A percentile compares a stretch with the other conserved stretches of the same genome.
These are phyloP conservation scores for Platismatia glauca DNA, from an alignment of 495 filamentous ascomycete species.

Conservation along the genomic window DNA sequence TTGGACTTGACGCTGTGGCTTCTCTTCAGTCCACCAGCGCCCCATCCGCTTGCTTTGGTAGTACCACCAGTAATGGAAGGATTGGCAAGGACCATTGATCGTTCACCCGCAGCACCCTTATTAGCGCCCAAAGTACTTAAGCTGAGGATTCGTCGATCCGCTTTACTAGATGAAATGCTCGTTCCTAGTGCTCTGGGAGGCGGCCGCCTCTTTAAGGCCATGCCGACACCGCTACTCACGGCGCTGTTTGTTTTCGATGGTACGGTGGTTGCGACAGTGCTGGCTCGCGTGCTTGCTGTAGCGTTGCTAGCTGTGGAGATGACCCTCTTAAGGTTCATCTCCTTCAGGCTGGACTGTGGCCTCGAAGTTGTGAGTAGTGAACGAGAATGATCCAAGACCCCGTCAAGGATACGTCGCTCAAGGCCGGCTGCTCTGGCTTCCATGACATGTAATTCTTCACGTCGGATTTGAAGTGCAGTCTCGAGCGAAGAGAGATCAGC, in stretches of 20 bases:
- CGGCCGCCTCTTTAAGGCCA: conserved; percentile 44
- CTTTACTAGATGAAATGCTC: conserved; percentile 36
- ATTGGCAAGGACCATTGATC: conserved; percentile 42
- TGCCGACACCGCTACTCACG: conserved; percentile 41
- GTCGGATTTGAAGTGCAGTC: conserved; percentile 76
- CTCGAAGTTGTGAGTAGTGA: conserved; percentile 60
- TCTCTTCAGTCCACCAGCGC: conserved; percentile 47
- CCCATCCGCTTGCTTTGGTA: conserved; percentile 28
- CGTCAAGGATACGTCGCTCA: conserved; percentile 86
- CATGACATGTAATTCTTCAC: conserved; percentile 85
- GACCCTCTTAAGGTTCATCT: conserved; percentile 69
- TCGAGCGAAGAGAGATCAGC: conserved; percentile 82
- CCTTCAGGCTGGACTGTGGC: conserved; percentile 37
- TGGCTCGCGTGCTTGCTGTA: conserved; percentile 36
- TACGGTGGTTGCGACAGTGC: conserved; percentile 29
- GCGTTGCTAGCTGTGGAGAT: conserved; percentile 41
- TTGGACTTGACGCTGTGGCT: conserved; percentile 65
- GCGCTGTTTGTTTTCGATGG: conserved; percentile 30
- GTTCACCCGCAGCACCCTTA: conserved; percentile 49
- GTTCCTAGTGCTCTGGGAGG: conserved; percentile 31
- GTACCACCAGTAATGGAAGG: conserved; percentile 34
- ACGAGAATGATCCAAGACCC: conserved; percentile 89
- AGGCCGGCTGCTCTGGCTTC: conserved; percentile 76
- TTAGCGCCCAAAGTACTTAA: conserved; percentile 82
- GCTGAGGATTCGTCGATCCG: conserved; percentile 70